Evolutionary conservation across 2,329 filamentous ascomycete genomes (phyloP), one percentile per base, ranked within the genome.

Genomic region (Xylaria sp.): DNA sequence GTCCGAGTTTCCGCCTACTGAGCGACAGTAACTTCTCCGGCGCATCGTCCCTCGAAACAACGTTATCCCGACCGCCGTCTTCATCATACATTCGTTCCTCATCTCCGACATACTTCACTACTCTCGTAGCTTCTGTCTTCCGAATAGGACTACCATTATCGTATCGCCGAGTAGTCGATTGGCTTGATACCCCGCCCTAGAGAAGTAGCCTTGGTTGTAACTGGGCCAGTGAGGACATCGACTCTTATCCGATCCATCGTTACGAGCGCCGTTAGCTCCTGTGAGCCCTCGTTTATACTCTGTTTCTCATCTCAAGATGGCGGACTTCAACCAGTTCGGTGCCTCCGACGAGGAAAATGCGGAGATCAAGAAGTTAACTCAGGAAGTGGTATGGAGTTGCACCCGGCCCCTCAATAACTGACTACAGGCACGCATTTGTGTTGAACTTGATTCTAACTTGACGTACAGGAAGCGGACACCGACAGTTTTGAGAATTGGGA

Each of bases 401-500:
- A 37, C 50, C 55, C 9, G 25, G 41, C 41, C 51, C 31, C 50
- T 31, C 48, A 48, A 28, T 31, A 52, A 50, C 13, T 23, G 12
- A n/a, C 37, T 56, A 44, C 12, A 48, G 39, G 37, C 44, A 39
- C 15, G 15, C 20, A 12, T 18, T 69, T 54, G 9, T 1, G 25
- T 60, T 69, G 37, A 48, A 56, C 63, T 9, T 5, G 31, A 55
- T 64, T 77, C 34, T 62, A 61, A 72, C 66, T 65, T 31, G 52
- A 13, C 31, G 34, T 69, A 69, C 72, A 89, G 88, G 87, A 89
- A 71, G 80, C 82, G 75, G 93, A 97, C 74, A 88, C 93, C 13
- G 96, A 99, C 81, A 94, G 93, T 78, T 98, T 97, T 77, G 95
- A 98, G 76, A 88, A 89, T 70, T 99, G 96, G 96, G 95, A 98